Evolutionary conservation across 2,329 filamentous ascomycete genomes (phyloP).

Genomic region (Apiospora arundinis): DNA sequence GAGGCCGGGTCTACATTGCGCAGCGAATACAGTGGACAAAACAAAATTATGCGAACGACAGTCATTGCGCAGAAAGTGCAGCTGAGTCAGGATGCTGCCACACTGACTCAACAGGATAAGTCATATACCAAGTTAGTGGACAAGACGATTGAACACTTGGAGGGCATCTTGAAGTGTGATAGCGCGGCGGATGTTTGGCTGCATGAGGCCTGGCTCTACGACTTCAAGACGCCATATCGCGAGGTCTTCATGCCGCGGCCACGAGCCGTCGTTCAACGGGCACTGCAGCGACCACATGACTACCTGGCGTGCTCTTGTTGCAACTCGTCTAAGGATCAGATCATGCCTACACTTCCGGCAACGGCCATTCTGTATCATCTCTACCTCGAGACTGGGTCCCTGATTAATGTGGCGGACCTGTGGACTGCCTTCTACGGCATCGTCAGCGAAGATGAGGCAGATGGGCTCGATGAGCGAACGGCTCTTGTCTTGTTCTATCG

Average conservation of each 20-base stretch:
- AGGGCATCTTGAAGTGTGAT: slow-evolving; percentile 43
- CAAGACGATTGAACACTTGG: slow-evolving; percentile 56
- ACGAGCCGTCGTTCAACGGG: slow-evolving; percentile 73
- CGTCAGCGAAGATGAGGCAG: slow-evolving; percentile 54
- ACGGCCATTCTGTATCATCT: slow-evolving; percentile 79
- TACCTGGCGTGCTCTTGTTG: slow-evolving; percentile 80
- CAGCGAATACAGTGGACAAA: slow-evolving; percentile 77
- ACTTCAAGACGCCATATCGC: slow-evolving; percentile 70
- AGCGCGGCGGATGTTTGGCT: slow-evolving; percentile 59
- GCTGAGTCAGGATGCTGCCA: slow-evolving; percentile 75
- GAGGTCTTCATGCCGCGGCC: slow-evolving; percentile 79
- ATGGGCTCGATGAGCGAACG: slow-evolving; percentile 57
- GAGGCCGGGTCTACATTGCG: slow-evolving; percentile 60
- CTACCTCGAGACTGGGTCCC: slow-evolving; percentile 76
- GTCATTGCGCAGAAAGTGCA: slow-evolving; percentile 83
- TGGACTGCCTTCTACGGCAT: slow-evolving; percentile 78
- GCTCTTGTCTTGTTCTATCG: slow-evolving; percentile 82
- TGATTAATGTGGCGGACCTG: slow-evolving; percentile 81
- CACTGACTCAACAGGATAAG: slow-evolving; percentile 73
- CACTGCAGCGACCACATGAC: slow-evolving; percentile 74
- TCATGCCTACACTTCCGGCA: slow-evolving; percentile 69
- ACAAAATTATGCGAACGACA: slow-evolving; percentile 75
- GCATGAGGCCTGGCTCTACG: slow-evolving; percentile 78
- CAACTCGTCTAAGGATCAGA: slow-evolving; percentile 50
- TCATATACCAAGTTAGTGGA: slow-evolving; percentile 72